These are phyloP conservation scores for Russula griseocarnosa DNA, from an alignment of 768 basidiomycete genomes.

Conservation along the genomic window DNA sequence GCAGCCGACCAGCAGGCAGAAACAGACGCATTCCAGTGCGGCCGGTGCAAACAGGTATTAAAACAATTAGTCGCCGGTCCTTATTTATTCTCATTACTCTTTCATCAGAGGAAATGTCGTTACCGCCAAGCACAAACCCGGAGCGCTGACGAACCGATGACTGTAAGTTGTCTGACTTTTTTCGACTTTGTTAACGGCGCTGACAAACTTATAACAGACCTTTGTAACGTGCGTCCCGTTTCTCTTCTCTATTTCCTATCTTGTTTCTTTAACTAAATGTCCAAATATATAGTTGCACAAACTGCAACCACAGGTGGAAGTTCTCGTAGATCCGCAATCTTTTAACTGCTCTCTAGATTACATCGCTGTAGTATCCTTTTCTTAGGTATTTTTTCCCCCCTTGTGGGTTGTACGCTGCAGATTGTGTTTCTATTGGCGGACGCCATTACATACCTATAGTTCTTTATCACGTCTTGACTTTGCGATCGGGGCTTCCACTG, in stretches of 20 bases:
- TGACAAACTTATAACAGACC: conserved; percentile 46
- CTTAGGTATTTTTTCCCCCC: background rate
- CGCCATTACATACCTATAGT: conserved; percentile 18
- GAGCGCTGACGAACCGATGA: conserved; percentile 99
- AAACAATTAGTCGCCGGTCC: background rate
- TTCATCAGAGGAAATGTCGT: conserved; percentile 69
- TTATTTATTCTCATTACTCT: conserved; percentile 5
- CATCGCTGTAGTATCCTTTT: conserved; percentile 10
- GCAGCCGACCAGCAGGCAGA: conserved; percentile 90
- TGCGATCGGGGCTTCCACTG: background rate
- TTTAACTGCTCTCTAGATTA: conserved; percentile 16
- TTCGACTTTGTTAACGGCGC: conserved; percentile 17
- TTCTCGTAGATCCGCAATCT: conserved; percentile 44
- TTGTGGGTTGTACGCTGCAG: conserved; percentile 1
- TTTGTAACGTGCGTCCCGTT: conserved; percentile 70
- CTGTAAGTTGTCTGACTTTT: conserved; percentile 49
- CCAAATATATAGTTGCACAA: conserved; percentile 55
- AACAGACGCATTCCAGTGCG: conserved; percentile 97
- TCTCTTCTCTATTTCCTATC: background rate
- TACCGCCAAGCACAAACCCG: conserved; percentile 97
- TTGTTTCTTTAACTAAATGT: conserved; percentile 11
- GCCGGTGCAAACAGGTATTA: conserved; percentile 82
- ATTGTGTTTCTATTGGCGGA: background rate
- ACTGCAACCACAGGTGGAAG: conserved; percentile 67
- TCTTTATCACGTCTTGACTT: background rate